Conservation (phyloP, 1,139 yeast genomes). For the Candida freyschussii region DNA sequence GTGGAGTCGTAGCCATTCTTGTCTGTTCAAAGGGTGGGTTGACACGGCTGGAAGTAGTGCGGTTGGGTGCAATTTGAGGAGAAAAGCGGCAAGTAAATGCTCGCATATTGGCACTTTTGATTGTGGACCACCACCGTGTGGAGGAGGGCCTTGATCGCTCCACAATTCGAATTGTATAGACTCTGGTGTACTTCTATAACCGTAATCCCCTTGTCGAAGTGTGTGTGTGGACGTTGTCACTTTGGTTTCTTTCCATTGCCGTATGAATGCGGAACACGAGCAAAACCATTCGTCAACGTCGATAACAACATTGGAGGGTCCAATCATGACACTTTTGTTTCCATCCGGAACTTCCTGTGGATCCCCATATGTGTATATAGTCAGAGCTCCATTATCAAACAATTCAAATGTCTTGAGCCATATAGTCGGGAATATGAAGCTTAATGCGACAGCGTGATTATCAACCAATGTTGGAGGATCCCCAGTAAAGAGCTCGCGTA, state of each 20-base stretch:
- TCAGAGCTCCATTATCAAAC: slow-evolving; percentile 1
- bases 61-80: slow-evolving; percentile 4
- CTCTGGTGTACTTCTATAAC: slow-evolving; percentile 1
- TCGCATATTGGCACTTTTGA: slow-evolving; percentile 12
- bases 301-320: no score
- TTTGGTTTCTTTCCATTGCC: slow-evolving; percentile 1
- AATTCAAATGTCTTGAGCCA: slow-evolving; percentile 4
- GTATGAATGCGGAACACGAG: slow-evolving; percentile 7
- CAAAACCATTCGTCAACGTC: slow-evolving; percentile 15
- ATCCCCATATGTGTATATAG: background rate
- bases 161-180: slow-evolving; percentile 2
- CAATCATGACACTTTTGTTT: no score
- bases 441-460: slow-evolving; percentile 2
- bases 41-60: background rate
- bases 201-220: background rate
- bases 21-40: background rate
- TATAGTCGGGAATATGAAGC: slow-evolving; percentile 9
- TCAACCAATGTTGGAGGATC: slow-evolving; percentile 3
- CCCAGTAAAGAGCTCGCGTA: slow-evolving; percentile 4
- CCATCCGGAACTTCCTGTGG: no score
- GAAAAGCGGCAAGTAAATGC: slow-evolving; percentile 7
- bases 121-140: slow-evolving; percentile 1
- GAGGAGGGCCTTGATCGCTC: background rate
- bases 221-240: background rate
- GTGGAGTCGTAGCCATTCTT: no score